Conservation (phyloP, 164 flowering plant species). For the Magnolia officinalis region DNA sequence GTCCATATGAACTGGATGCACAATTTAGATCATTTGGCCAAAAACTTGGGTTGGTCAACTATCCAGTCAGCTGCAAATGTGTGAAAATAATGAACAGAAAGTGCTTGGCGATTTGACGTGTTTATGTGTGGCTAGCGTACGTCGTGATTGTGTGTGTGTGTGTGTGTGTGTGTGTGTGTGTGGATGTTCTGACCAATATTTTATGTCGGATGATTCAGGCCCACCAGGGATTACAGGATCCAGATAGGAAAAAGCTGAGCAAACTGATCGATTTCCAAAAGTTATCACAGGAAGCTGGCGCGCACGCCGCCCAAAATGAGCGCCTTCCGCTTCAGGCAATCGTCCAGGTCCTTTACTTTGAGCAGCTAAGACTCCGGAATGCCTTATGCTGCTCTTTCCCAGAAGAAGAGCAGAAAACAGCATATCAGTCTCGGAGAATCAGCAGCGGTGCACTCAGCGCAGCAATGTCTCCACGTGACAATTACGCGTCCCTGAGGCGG, state of each 20-base stretch:
- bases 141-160: too few relatives aligned
- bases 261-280: conserved; percentile 90
- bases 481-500: conserved; percentile 88
- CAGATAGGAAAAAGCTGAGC: conserved; percentile 69
- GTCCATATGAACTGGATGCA: too few relatives aligned
- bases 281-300: conserved; percentile 90
- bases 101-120: too few relatives aligned
- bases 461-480: conserved; percentile 88
- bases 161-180: too few relatives aligned
- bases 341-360: conserved; percentile 91
- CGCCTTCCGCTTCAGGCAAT: conserved; percentile 90
- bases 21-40: too few relatives aligned
- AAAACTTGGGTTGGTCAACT: too few relatives aligned
- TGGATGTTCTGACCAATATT: conserved; percentile 2
- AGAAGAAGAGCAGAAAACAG: conserved; percentile 64
- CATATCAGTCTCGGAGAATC: conserved; percentile 73
- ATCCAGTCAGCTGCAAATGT: too few relatives aligned
- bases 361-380: conserved; percentile 85
- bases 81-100: too few relatives aligned
- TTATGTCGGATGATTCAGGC: conserved; percentile 51
- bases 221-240: conserved; percentile 69
- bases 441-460: conserved; percentile 92
- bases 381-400: conserved; percentile 45
- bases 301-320: conserved; percentile 96
- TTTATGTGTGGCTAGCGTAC: too few relatives aligned